Evolutionary conservation across 2,329 filamentous ascomycete genomes (phyloP), one percentile per base, ranked within the genome.

Genomic region (Xylaria hypoxylon): DNA sequence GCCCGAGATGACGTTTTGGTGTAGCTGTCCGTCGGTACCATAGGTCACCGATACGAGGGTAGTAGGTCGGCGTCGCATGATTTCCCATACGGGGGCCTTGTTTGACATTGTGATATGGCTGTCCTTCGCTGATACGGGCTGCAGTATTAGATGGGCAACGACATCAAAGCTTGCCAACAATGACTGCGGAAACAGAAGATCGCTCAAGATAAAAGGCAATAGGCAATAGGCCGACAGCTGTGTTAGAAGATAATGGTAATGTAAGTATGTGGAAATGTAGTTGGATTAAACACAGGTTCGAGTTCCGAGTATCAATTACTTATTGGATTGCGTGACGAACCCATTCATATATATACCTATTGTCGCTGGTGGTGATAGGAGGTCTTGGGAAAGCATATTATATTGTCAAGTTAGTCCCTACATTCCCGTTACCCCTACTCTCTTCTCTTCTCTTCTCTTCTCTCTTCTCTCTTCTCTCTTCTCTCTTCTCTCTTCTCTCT

Each of bases 31-130:
- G 31, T 67, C 60, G 15, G 15, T 28, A 13, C 26, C 65, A 24
- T 71, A 65, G 19, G 57, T 67, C 13, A 51, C 44, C 15, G 61
- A 68, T 15, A 72, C n/a, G 7, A 74, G 42, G 3, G 69, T 68
- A 35, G 50, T 51, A 1, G 65, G 53, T 4, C 24, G 51, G 3
- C 44, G 57, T 2, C 61, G 60, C n/a, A 66, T 59, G 6, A 60
- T 59, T 15, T 55, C 57, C 42, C 70, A 68, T 44, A 64, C 44
- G 22, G 68, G 17, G 19, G 17, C 31, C 19, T 55, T 40, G 22
- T 67, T 66, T 0, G 48, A 28, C 61, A 65, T 62, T 31, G 5
- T 55, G 51, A 28, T 11, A 10, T 42, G 10, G 24, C 7, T 35
- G 2, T 7, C 42, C 7, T n/a, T 13, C 40, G 31, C 7, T 38